Evolutionary conservation across 495 filamentous ascomycete genomes (phyloP), one percentile per base, ranked within the genome.

Genomic region (Evansstolkia leycettana): DNA sequence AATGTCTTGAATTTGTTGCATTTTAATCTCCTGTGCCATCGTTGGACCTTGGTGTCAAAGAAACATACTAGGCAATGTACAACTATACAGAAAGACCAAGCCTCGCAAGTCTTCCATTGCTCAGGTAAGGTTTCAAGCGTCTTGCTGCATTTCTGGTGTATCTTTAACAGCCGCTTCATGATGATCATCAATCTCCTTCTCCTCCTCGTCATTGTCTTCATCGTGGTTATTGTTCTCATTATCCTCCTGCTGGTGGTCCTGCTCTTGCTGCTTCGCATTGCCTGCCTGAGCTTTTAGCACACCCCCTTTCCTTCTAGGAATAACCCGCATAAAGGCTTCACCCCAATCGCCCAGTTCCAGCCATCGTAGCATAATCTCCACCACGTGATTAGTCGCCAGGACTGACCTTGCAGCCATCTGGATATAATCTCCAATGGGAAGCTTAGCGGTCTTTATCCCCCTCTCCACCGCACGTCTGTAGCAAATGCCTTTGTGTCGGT

Each of bases 311-410:
- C 90, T 58, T 51, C 78, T 80, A 0, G 90, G 90, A 37, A 99
- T 80, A 9, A 89, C 81, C 30, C 74, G 62, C 60, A 89, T 59
- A 45, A 99, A 96, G 0, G 90, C 87, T 45, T 80, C 60, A 1
- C 79, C 85, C 90, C 90, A 99, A 52, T 96, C 80, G 0, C 81
- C 78, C 17, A 70, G 66, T 43, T 94, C 84, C 36, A 99, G 46
- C 84, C 90, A 99, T 39, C 76, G 74, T 18, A 90, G 51, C 83
- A 99, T 94, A 41, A 99, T 96, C 55, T 96, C 90, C 28, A 82
- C 69, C 0, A 99, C 90, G 49, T 99, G 90, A 48, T 96, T 96
- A 9, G 87, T 93, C 5, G 86, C 75, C 28, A 99, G 58, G 2
- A 99, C 80, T 38, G 74, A 72, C 10, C 90, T 75, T 39, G 78